Evolutionary conservation across 2,329 filamentous ascomycete species (phyloP).

Genomic region (Juglanconis oblonga): DNA sequence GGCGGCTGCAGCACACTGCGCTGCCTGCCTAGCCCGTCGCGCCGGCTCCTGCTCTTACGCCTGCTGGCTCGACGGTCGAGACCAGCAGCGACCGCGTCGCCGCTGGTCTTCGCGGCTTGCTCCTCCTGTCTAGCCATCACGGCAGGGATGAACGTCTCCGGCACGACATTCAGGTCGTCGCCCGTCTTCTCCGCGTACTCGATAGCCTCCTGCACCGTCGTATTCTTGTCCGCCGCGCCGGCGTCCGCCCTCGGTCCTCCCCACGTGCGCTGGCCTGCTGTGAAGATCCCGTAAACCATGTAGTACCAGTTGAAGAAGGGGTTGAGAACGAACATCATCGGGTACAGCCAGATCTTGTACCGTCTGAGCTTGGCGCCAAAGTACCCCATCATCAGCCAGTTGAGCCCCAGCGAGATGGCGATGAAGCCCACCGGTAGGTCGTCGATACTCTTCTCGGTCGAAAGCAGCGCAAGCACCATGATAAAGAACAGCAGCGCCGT

Average conservation of each 20-base stretch:
- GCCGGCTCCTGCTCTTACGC: constrained; percentile 20
- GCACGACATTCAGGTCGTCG: constrained; percentile 86
- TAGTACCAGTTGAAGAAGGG: constrained; percentile 99
- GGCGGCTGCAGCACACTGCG: constrained; percentile 68
- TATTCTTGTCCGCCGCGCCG: constrained; percentile 71
- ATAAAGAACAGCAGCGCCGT: constrained; percentile 93
- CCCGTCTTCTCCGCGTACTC: constrained; percentile 74
- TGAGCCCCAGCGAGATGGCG: constrained; percentile 84
- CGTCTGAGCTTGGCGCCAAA: constrained; percentile 83
- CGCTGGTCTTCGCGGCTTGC: constrained; percentile 22
- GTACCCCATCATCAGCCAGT: constrained; percentile 95
- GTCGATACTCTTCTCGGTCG: constrained; percentile 73
- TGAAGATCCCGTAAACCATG: constrained; percentile 96
- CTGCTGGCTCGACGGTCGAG: constrained; percentile 5
- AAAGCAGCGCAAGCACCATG: constrained; percentile 81
- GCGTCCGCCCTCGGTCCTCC: constrained; percentile 90
- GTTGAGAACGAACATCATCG: constrained; percentile 91
- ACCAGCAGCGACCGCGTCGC: not conserved
- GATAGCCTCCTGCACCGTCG: constrained; percentile 78
- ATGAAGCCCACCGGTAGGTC: constrained; percentile 92
- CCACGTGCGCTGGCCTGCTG: constrained; percentile 91
- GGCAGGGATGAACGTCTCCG: constrained; percentile 74
- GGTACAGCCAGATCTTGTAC: constrained; percentile 94
- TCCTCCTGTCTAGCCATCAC: constrained; percentile 45
- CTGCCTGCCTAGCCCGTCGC: constrained; percentile 41